Conservation (phyloP, 2,329 filamentous ascomycete species). For the Thelonectria olida region DNA sequence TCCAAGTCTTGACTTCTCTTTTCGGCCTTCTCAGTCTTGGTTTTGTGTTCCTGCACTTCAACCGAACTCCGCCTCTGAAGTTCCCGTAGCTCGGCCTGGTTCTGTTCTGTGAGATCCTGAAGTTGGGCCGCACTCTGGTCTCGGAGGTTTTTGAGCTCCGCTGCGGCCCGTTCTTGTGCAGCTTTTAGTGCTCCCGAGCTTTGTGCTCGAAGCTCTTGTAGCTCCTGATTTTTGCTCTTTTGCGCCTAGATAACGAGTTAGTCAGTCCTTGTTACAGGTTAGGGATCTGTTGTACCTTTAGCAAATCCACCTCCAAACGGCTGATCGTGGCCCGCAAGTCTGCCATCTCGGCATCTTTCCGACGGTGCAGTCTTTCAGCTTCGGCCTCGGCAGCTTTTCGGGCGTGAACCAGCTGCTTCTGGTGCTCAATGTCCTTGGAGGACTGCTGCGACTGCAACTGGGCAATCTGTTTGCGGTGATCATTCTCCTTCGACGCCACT, state of each 20-base stretch:
- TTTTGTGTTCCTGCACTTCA: conserved; percentile 35
- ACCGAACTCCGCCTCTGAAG: conserved; percentile 23
- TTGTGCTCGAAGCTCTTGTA: conserved; percentile 53
- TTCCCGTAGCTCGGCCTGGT: conserved; percentile 62
- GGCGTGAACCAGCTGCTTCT: conserved; percentile 55
- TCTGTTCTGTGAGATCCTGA: conserved; percentile 32
- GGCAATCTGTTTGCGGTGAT: conserved; percentile 42
- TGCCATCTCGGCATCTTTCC: conserved; percentile 69
- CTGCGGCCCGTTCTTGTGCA: conserved; percentile 21
- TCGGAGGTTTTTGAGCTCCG: conserved; percentile 31
- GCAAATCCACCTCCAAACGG: conserved; percentile 68
- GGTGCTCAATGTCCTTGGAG: conserved; percentile 46
- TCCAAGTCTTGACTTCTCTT: conserved; percentile 38
- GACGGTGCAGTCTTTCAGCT: conserved; percentile 56
- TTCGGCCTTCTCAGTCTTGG: conserved; percentile 38
- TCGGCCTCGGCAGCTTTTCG: conserved; percentile 61
- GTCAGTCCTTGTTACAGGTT: not conserved
- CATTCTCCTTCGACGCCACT: conserved; percentile 40
- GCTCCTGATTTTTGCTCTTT: conserved; percentile 68
- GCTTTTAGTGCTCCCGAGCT: conserved; percentile 5
- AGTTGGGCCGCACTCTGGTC: conserved; percentile 23
- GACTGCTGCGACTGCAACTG: conserved; percentile 43
- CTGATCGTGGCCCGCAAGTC: conserved; percentile 69
- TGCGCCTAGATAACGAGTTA: conserved; percentile 55
- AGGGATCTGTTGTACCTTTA: conserved; percentile 57